A percentile compares a stretch with the other conserved stretches of the same genome.
Conservation (phyloP, 768 basidiomycete species). For the Lactarius hengduanensis region DNA sequence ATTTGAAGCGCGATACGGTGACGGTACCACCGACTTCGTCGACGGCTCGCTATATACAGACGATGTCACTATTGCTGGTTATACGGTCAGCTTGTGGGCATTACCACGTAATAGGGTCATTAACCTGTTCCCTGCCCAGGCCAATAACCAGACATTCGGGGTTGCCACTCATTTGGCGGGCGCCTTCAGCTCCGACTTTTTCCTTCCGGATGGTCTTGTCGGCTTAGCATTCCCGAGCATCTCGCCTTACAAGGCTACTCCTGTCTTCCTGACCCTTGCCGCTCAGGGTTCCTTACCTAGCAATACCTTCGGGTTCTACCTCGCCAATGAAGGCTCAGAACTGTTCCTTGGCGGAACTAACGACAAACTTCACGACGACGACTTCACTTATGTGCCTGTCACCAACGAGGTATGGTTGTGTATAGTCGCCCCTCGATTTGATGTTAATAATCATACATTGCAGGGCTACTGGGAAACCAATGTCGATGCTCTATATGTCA, state of each 20-base stretch:
- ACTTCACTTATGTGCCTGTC: slow-evolving; percentile 14
- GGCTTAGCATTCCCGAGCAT: slow-evolving; percentile 40
- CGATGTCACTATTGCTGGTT: slow-evolving; percentile 20
- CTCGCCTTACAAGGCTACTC: slow-evolving; percentile 28
- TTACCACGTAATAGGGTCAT: background rate
- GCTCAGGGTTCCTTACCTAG: slow-evolving; percentile 35
- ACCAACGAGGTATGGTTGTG: background rate
- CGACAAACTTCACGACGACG: background rate
- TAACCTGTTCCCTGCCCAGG: slow-evolving; percentile 1
- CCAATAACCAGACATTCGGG: slow-evolving; percentile 43
- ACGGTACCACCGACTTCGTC: slow-evolving; percentile 40
- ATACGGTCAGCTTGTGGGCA: slow-evolving; percentile 25
- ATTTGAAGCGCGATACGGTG: slow-evolving; percentile 41
- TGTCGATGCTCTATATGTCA: slow-evolving; percentile 17
- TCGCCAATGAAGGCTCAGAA: slow-evolving; percentile 37
- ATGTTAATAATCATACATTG: background rate
- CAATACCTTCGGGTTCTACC: slow-evolving; percentile 49
- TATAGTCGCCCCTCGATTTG: background rate
- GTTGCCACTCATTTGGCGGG: slow-evolving; percentile 41
- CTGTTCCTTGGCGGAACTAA: slow-evolving; percentile 19
- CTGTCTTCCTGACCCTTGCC: slow-evolving; percentile 45
- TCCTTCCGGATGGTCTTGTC: slow-evolving; percentile 42
- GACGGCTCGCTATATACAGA: slow-evolving; percentile 44
- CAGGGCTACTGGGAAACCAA: slow-evolving; percentile 29
- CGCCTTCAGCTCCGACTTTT: slow-evolving; percentile 20